Base-by-base conservation (phyloP, 2,329 filamentous ascomycete genomes). In the Penicillium concentricum region DNA sequence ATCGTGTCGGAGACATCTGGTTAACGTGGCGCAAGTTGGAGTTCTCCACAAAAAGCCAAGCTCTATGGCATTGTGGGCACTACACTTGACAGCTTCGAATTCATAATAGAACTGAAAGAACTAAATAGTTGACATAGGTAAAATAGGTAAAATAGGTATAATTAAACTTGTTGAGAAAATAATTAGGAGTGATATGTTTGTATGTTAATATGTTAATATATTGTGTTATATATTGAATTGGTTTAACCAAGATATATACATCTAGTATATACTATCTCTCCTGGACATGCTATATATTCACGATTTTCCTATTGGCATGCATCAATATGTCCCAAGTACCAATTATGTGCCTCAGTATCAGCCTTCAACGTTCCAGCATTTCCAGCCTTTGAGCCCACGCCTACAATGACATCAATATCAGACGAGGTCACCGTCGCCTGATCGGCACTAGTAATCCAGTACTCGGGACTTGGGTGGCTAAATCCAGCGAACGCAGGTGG, bases 371-470 rank as follows among this genome's bases (percentile, higher is more conserved):
- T 65, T 8, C 73, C 74, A 4, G 66, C 60, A 65, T 76, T 75
- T 3, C 74, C 74, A 13, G 47, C 49, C 8, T 56, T 52, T 7
- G 72, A 69, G 16, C 69, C 65, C 1, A 69, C 66, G 0, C 73
- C 73, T 34, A 63, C 50, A 41, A 74, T 66, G n/a, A 71, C 63
- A 16, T 68, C 51, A n/a, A 77, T 61, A 53, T 75, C 70, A 12
- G 60, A 57, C n/a, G 65, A 52, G 13, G 66, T 68, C 28, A 74
- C 71, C 0, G 66, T 44, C 18, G 35, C 22, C 28, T 56, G n/a
- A 18, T 60, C 37, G 13, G 10, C 50, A 30, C 56, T 51, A 35
- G 51, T 59, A 24, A 60, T 57, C 51, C 44, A 56, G 26, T 44
- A 46, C 20, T 26, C 22, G 16, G 30, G 38, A 18, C 69, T 72